Base-by-base conservation (phyloP, 1,139 yeast species). In the Protomyces pachydermus region DNA sequence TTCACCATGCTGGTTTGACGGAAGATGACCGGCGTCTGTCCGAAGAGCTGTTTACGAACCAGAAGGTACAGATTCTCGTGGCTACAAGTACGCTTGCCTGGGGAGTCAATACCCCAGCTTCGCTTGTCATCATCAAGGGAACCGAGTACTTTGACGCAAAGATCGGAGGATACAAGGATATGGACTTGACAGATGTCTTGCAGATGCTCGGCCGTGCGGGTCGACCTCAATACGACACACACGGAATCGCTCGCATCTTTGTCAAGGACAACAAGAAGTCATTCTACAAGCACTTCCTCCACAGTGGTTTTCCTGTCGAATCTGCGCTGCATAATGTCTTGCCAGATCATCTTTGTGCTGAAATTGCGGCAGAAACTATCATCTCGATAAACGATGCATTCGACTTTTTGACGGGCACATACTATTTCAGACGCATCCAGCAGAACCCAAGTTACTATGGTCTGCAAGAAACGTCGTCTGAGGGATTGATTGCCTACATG, bases 51-150 rank as follows among this genome's bases (percentile, higher is more conserved):
- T 93, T 93, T 75, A 96, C 91, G 70, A 78, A 81, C 38, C 90
- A 89, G 66, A 91, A 90, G 73, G 85, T 93, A 58, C 98, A 93
- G 76, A 86, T 93, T 65, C 80, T 93, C 66, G 83, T 95, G 65
- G 98, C 98, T 0, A 93, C 99, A 0, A 88, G 97, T 23, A 93
- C 98, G 1, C 81, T 95, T 70, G 98, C 98, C 0, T 91, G 97
- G 95, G 98, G 98, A 71, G 97, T 93, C 51, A 93, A 93, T 72
- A 80, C 93, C 68, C 98, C 98, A 0, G 98, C 98, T 0, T 93
- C 91, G 77, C 78, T 93, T 71, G 98, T 93, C 8, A 84, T 93
- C 60, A 88, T 93, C 68, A 93, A 93, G 74, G 98, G 98, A 48
- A 93, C 98, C 0, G 95, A 88, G 72, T 88, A 86, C 71, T 88